Evolutionary conservation across 768 basidiomycete genomes (phyloP), one percentile per base, ranked within the genome.

Genomic region (Serendipita indica): DNA sequence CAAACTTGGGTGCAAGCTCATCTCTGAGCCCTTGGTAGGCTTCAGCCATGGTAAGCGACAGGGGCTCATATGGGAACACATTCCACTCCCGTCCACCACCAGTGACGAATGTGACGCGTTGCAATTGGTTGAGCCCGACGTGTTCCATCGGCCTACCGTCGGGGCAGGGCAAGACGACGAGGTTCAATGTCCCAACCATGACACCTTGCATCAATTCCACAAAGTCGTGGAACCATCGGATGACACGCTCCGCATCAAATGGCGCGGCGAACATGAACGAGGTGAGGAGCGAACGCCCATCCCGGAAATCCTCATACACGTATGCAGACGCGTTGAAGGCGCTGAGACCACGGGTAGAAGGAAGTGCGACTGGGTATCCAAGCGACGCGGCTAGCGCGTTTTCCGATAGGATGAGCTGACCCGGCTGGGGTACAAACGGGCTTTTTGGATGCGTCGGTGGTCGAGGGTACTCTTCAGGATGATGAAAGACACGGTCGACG

Each of bases 221-320:
- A 54, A 54, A 54, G 7, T 54, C 49, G 16, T 54, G 49, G 49
- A 54, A 54, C 49, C 49, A 54, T 54, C 49, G 10, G 1, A 54
- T 30, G 5, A 54, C 49, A 16, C 32, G 22, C 32, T 54, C 49
- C 22, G 49, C 49, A 18, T 54, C 49, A 33, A 28, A 54, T 18
- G 49, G 49, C 16, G 49, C 49, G 10, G 49, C 49, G 25, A 54
- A 54, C 49, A 54, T 54, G 49, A 54, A 54, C 49, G 49, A 54
- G n/a, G 49, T 54, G 16, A 54, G 22, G 32, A 54, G 32, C 25
- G 49, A 54, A 18, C 49, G 49, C 12, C 49, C 49, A 30, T 54
- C 49, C 10, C 25, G 22, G 30, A 54, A 54, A 30, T 54, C 49
- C 32, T 54, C 49, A 30, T 28, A 54, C 25, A 54, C 49, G 49